phyloP scores from a whole-genome alignment of 2,329 filamentous ascomycete species.

The Fusarium sp. region DNA sequence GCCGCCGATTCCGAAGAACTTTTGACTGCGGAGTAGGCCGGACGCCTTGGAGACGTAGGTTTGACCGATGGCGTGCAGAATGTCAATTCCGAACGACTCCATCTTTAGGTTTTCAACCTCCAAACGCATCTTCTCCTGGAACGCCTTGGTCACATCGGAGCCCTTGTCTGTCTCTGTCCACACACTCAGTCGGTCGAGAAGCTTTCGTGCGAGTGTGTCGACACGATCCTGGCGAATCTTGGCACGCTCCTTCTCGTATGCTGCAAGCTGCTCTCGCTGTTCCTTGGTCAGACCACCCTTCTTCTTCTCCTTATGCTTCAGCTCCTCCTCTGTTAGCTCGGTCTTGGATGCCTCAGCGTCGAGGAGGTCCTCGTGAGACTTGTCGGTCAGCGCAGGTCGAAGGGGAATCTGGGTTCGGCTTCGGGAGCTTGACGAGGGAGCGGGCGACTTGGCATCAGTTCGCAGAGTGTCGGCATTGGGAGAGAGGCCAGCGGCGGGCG shows the following conservation, averaged over 20 bases:
- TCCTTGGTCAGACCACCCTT: constrained; percentile 90
- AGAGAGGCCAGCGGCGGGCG: constrained; percentile 37
- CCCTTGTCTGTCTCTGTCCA: constrained; percentile 99
- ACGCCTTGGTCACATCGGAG: constrained; percentile 85
- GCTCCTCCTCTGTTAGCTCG: constrained; percentile 74
- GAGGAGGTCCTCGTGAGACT: constrained; percentile 71
- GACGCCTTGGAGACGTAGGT: constrained; percentile 92
- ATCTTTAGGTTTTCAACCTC: constrained; percentile 99
- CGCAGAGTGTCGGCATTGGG: constrained; percentile 47
- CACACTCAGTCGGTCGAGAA: constrained; percentile 89
- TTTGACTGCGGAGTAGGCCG: constrained; percentile 92
- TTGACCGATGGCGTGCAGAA: constrained; percentile 92
- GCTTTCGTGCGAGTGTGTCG: constrained; percentile 84
- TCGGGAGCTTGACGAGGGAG: constrained; percentile 60
- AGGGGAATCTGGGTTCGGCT: constrained; percentile 74
- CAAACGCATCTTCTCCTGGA: constrained; percentile 93
- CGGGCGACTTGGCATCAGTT: constrained; percentile 57
- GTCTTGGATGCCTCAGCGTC: constrained; percentile 75
- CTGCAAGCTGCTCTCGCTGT: constrained; percentile 91
- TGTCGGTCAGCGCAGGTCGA: constrained; percentile 90
- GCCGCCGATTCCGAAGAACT: constrained; percentile 94
- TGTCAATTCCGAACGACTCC: constrained; percentile 97
- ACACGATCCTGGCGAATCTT: constrained; percentile 91
- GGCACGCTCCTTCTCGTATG: constrained; percentile 88
- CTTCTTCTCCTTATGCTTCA: constrained; percentile 78